These are phyloP conservation scores for Ananas comosus DNA, from an alignment of 176 grass and related monocot species.

Conservation along the genomic window DNA sequence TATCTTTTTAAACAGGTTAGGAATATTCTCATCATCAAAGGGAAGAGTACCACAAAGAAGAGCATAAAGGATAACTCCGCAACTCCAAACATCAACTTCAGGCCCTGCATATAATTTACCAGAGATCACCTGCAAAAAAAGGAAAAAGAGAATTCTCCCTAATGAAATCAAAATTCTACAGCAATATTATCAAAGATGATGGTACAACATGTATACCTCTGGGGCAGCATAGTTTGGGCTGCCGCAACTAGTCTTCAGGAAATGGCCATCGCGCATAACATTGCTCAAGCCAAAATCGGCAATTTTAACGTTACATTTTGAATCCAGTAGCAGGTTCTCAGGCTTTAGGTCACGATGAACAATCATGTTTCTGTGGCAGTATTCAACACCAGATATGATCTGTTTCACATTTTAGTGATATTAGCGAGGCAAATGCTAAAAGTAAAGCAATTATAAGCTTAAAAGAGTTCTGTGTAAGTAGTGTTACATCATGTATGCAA, in stretches of 20 bases:
- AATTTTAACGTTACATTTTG: conserved; percentile 91
- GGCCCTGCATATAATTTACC: conserved; percentile 90
- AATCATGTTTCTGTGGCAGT: conserved; percentile 99
- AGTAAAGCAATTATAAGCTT: not conserved
- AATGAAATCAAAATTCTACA: not conserved
- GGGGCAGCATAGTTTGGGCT: conserved; percentile 98
- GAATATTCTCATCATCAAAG: conserved; percentile 95
- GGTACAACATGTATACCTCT: conserved; percentile 45
- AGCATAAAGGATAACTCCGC: conserved; percentile 96
- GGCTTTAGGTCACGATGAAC: conserved; percentile 94
- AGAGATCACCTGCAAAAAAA: conserved; percentile 68
- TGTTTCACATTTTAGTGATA: conserved; percentile 23
- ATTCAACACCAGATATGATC: conserved; percentile 94
- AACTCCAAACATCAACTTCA: conserved; percentile 98
- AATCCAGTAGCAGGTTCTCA: conserved; percentile 92
- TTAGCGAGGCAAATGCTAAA: too few relatives aligned
- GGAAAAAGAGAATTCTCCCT: not conserved
- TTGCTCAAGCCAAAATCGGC: conserved; percentile 98
- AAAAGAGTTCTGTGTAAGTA: not conserved
- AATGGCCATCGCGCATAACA: conserved; percentile 95
- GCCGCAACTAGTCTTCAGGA: conserved; percentile 96
- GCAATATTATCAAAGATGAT: not conserved
- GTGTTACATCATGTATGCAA: not conserved
- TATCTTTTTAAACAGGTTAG: conserved; percentile 92
- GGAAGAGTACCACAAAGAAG: conserved; percentile 96